Percentiles rank a stretch among this genome's conserved stretches.
phyloP scores from a whole-genome alignment of 176 grass and related monocot species.

The Eleusine indica region DNA sequence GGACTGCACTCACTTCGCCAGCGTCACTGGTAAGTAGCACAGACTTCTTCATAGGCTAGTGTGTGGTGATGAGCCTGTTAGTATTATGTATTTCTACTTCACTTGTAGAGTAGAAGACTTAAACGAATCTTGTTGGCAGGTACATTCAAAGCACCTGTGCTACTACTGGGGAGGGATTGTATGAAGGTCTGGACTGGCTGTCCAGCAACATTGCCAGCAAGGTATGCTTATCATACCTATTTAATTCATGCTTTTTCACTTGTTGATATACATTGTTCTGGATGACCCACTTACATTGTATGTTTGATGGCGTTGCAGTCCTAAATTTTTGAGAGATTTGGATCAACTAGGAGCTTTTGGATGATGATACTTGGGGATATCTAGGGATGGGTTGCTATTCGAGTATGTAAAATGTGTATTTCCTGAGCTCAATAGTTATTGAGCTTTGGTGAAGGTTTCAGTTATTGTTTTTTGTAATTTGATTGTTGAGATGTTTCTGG shows the following conservation, averaged over 20 bases:
- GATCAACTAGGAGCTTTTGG: conserved; percentile 42
- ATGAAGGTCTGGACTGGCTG: conserved; percentile 72
- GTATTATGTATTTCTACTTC: no score
- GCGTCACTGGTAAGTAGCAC: conserved; percentile 57
- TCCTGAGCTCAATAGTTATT: conserved; percentile 44
- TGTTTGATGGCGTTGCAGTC: conserved; percentile 31
- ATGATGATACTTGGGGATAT: conserved; percentile 30
- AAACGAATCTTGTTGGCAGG: conserved; percentile 36
- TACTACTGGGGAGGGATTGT: conserved; percentile 70
- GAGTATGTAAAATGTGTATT: conserved; percentile 51
- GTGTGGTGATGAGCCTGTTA: background rate
- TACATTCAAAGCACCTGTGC: conserved; percentile 82
- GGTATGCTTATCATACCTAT: conserved; percentile 14
- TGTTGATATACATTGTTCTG: background rate
- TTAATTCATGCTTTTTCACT: background rate
- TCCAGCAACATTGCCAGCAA: conserved; percentile 81
- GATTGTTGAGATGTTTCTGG: conserved; percentile 41
- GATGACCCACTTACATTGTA: background rate
- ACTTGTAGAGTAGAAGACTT: background rate
- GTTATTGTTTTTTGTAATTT: conserved; percentile 42
- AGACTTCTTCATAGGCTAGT: background rate
- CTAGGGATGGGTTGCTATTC: conserved; percentile 45
- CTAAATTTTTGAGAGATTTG: conserved; percentile 46
- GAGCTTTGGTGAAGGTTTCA: conserved; percentile 39
- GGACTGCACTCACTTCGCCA: conserved; percentile 75